Percentiles rank a stretch among this genome's conserved stretches.
These are phyloP conservation scores for Apostasia ramifera DNA, from an alignment of 106 monocot species.

Conservation along the genomic window DNA sequence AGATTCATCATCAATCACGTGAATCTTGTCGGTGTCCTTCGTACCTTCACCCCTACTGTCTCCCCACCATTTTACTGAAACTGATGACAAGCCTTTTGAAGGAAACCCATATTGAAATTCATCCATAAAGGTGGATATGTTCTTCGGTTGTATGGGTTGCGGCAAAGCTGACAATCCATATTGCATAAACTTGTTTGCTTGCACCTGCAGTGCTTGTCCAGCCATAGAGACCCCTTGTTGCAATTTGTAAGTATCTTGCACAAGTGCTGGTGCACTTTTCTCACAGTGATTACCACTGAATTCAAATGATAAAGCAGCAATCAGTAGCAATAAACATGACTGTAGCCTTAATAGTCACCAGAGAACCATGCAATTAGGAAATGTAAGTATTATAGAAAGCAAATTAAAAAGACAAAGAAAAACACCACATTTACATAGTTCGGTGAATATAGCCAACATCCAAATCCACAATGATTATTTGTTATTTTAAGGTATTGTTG, in stretches of 20 bases:
- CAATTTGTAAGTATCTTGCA: slow-evolving; percentile 16
- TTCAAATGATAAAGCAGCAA: background rate
- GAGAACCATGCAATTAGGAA: too few species aligned
- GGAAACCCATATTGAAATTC: slow-evolving; percentile 85
- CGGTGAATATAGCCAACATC: too few species aligned
- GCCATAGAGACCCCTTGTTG: slow-evolving; percentile 18
- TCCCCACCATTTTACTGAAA: slow-evolving; percentile 66
- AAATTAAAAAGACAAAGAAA: too few species aligned
- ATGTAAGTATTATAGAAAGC: too few species aligned
- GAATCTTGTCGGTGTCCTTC: slow-evolving; percentile 1
- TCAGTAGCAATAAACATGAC: background rate
- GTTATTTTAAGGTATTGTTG: too few species aligned
- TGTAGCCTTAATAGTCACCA: too few species aligned
- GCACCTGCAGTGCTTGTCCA: slow-evolving; percentile 20
- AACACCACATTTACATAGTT: too few species aligned
- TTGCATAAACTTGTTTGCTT: slow-evolving; percentile 25
- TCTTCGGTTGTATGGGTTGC: slow-evolving; percentile 26
- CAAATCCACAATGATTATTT: too few species aligned
- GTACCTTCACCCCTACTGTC: slow-evolving; percentile 3
- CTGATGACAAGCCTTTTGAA: slow-evolving; percentile 45
- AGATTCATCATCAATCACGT: slow-evolving; percentile 8
- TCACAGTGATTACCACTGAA: slow-evolving; percentile 9
- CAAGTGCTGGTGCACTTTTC: background rate
- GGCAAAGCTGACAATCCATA: slow-evolving; percentile 9
- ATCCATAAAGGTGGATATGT: slow-evolving; percentile 55